These are phyloP conservation scores for Phytophthora litchii DNA, from an alignment of 352 stramenopile genomes.

Conservation along the genomic window DNA sequence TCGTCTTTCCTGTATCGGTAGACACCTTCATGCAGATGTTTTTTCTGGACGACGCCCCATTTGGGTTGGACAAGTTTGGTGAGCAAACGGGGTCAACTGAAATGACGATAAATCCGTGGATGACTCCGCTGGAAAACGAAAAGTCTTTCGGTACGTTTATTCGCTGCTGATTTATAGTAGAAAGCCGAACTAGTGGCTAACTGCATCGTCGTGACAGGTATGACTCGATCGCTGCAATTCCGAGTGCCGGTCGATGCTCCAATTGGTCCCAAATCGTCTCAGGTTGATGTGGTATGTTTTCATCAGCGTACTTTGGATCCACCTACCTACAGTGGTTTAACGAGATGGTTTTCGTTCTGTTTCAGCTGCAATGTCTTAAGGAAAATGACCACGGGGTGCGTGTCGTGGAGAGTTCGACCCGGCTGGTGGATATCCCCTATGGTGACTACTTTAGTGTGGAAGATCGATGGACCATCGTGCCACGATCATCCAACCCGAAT, in stretches of 20 bases:
- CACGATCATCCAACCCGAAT: conserved; percentile 40
- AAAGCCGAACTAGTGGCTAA: background rate
- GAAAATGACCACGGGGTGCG: conserved; percentile 41
- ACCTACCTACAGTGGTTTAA: too few relatives aligned
- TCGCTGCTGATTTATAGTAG: background rate
- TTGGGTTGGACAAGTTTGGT: conserved; percentile 74
- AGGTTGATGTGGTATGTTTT: conserved; percentile 70
- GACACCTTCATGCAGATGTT: conserved; percentile 79
- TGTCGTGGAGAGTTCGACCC: conserved; percentile 78
- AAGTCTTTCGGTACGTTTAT: conserved; percentile 38
- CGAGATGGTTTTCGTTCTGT: too few relatives aligned
- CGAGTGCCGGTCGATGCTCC: conserved; percentile 78
- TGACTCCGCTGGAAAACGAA: conserved; percentile 49
- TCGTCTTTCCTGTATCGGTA: conserved; percentile 63
- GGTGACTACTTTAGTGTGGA: conserved; percentile 89
- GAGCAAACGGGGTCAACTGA: conserved; percentile 68
- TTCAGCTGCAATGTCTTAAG: conserved; percentile 72
- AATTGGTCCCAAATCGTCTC: conserved; percentile 82
- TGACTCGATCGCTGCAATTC: conserved; percentile 76
- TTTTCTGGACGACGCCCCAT: conserved; percentile 66
- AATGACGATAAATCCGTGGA: conserved; percentile 78
- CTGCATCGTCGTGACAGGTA: conserved; percentile 30
- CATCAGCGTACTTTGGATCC: background rate
- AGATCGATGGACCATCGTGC: conserved; percentile 80
- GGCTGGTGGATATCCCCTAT: conserved; percentile 85